Conservation (phyloP, 345 rosid species). For the Rhizophora mangle region DNA sequence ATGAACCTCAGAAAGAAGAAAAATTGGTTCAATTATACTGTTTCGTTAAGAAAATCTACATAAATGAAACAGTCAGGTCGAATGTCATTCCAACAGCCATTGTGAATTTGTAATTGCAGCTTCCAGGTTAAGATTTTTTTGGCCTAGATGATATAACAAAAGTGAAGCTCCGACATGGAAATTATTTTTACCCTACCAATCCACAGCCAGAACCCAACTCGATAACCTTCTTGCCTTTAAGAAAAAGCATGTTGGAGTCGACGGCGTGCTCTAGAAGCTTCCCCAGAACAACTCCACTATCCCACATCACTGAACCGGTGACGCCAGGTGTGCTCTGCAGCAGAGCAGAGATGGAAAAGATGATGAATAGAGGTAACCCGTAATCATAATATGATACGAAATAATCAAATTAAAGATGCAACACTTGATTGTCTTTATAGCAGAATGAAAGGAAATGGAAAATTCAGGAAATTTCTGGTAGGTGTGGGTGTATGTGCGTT, state of each 20-base stretch:
- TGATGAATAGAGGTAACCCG: not conserved
- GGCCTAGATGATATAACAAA: not conserved
- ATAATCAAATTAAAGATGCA: too few relatives aligned
- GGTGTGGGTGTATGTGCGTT: too few relatives aligned
- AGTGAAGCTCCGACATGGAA: not conserved
- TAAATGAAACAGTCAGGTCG: too few relatives aligned
- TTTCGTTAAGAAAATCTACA: too few relatives aligned
- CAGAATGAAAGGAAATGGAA: too few relatives aligned
- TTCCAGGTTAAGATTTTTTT: too few relatives aligned
- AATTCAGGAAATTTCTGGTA: too few relatives aligned
- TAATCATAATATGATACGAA: too few relatives aligned
- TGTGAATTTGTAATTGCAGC: too few relatives aligned
- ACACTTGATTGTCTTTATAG: too few relatives aligned
- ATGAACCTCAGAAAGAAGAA: not conserved
- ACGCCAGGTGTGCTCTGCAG: constrained; percentile 72
- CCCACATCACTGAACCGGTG: constrained; percentile 94
- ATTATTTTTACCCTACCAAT: constrained; percentile 71
- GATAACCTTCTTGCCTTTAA: constrained; percentile 68
- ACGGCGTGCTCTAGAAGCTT: constrained; percentile 93
- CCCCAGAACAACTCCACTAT: constrained; percentile 79
- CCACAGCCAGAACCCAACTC: constrained; percentile 97
- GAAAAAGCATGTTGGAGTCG: constrained; percentile 58
- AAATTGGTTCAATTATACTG: too few relatives aligned
- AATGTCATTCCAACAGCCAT: too few relatives aligned
- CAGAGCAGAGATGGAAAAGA: not conserved